Percentiles rank a stretch among this genome's conserved stretches.
phyloP scores from a whole-genome alignment of 495 filamentous ascomycete species.

The Neurospora cerealis region DNA sequence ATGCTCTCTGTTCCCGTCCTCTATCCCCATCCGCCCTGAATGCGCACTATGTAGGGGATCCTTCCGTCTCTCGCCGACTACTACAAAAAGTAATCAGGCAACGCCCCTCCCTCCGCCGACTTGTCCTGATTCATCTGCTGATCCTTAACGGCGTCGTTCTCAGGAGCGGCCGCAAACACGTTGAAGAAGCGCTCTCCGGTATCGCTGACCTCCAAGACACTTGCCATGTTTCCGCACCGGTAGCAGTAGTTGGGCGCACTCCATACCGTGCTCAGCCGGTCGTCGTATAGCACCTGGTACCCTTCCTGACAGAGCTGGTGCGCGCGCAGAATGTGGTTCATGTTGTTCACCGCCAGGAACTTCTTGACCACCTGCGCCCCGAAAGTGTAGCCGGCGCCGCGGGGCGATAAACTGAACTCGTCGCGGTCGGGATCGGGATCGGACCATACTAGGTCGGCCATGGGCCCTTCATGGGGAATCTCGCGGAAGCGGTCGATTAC shows the following conservation, averaged over 20 bases:
- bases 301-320: slow-evolving; percentile 98
- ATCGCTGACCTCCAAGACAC: slow-evolving; percentile 90
- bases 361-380: slow-evolving; percentile 95
- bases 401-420: slow-evolving; percentile 88
- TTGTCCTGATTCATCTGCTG: slow-evolving; percentile 26
- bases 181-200: slow-evolving; percentile 89
- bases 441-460: slow-evolving; percentile 99
- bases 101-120: slow-evolving; percentile 36
- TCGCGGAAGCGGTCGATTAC: slow-evolving; percentile 98
- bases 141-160: slow-evolving; percentile 75
- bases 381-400: slow-evolving; percentile 94
- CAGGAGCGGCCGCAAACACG: slow-evolving; percentile 91
- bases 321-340: slow-evolving; percentile 92
- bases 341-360: slow-evolving; percentile 90
- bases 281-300: slow-evolving; percentile 91
- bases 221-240: slow-evolving; percentile 92
- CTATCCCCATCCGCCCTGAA: not conserved
- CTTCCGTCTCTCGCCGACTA: slow-evolving; percentile 2
- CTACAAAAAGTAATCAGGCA: slow-evolving; percentile 48
- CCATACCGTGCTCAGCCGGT: slow-evolving; percentile 92
- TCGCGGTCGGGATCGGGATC: slow-evolving; percentile 93
- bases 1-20: not conserved
- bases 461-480: slow-evolving; percentile 95
- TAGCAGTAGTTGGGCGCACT: slow-evolving; percentile 97
- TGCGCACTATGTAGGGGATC: not conserved